Percentiles rank a stretch among this genome's conserved stretches.
phyloP scores from a whole-genome alignment of 2,329 filamentous ascomycete genomes.

The Lasiodiplodia hormozganensis region DNA sequence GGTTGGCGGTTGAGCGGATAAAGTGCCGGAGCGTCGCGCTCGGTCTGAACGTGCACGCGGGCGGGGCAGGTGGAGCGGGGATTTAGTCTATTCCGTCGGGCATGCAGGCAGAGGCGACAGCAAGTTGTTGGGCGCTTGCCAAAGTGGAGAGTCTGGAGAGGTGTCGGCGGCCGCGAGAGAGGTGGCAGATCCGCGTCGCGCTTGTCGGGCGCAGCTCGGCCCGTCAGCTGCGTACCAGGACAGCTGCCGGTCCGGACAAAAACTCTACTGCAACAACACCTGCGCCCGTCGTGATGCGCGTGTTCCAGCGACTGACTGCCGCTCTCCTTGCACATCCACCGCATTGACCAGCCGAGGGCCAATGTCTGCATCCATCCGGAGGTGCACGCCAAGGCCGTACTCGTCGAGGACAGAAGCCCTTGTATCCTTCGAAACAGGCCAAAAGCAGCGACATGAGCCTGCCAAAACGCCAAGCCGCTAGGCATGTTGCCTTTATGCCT shows the following conservation, averaged over 20 bases:
- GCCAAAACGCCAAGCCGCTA: too few relatives aligned
- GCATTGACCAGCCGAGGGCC: too few relatives aligned
- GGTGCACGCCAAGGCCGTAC: too few relatives aligned
- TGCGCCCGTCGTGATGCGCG: neutral
- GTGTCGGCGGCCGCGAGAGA: constrained; percentile 20
- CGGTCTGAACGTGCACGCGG: neutral
- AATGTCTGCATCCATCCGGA: too few relatives aligned
- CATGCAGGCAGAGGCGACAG: constrained; percentile 8
- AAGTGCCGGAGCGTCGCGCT: constrained; percentile 15
- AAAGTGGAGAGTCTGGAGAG: constrained; percentile 14
- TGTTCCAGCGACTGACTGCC: too few relatives aligned
- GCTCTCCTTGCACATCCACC: too few relatives aligned
- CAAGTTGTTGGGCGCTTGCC: constrained; percentile 3
- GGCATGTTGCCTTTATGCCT: too few relatives aligned
- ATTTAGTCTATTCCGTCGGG: neutral
- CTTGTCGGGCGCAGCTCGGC: neutral
- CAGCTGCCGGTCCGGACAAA: neutral
- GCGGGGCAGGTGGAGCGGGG: neutral
- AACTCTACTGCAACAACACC: neutral
- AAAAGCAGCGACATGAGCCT: too few relatives aligned
- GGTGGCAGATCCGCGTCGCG: constrained; percentile 11
- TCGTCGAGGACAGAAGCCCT: too few relatives aligned
- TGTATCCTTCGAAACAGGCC: too few relatives aligned
- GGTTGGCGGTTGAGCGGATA: constrained; percentile 34
- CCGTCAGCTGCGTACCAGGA: neutral